Base-by-base conservation (phyloP, 164 flowering plant species). In the Umbellularia californica region DNA sequence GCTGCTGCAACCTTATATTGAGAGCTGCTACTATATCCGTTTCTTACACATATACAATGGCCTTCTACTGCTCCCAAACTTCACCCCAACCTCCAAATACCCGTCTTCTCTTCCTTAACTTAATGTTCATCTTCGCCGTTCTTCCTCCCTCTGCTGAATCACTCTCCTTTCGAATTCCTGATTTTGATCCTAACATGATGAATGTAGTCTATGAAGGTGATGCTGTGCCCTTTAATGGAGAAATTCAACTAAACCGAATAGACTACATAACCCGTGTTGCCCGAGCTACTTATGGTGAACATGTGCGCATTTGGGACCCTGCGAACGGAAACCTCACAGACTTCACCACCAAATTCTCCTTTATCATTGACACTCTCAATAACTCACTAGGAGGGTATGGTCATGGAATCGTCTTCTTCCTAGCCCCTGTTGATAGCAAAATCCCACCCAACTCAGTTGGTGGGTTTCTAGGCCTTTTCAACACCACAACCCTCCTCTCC, bases 271-370 rank as follows among this genome's bases (percentile, higher is more conserved):
- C 20, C 47, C 70, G 78, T 10, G 76, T 51, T 2, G 81, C 76
- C 30, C 70, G 70, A 12, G 78, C 81, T 10, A 63, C 13, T 0
- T 79, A 47, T 64, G 0, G 4, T 11, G n/a, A 62, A 3, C 58
- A 19, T 1, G 65, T 79, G 10, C 76, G 9, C 30, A 28, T 88
- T 5, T 85, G 84, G 83, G 85, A 87, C 74, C 60, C 75, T 1
- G 17, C 35, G 15, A 68, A 85, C 1, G 28, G 83, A 23, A 74
- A 60, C 2, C 62, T 84, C 4, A 60, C 88, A 1, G 85, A 86
- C 72, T 90, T 90, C 78, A 58, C 75, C 2, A 83, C 91, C 50
- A 77, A 77, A 28, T 89, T 90, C 82, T 68, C 87, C 7, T 85
- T 87, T 19, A 52, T 52, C 15, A 52, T 52, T 13, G 58, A 52